Evolutionary conservation across 2,329 filamentous ascomycete genomes (phyloP).

Genomic region (Eurotiales sp.): DNA sequence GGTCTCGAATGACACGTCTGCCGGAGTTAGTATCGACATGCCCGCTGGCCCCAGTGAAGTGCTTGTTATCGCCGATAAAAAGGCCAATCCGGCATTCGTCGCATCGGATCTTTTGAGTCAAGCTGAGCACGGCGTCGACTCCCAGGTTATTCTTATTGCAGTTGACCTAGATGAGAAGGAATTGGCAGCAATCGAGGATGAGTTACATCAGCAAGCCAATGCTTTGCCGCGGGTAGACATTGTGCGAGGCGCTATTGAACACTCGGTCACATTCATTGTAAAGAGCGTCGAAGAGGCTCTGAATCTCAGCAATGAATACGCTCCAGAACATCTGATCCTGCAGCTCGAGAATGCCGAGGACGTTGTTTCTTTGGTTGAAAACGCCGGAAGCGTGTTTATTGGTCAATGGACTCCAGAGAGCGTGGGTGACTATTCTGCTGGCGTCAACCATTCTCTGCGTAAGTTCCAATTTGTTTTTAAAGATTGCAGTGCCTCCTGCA

Average conservation of each 20-base stretch:
- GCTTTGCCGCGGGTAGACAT: conserved; percentile 89
- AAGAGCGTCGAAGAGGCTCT: conserved; percentile 69
- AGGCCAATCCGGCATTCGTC: conserved; percentile 88
- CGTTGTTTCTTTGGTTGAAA: conserved; percentile 75
- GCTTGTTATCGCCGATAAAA: conserved; percentile 86
- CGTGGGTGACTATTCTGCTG: conserved; percentile 95
- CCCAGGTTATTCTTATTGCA: conserved; percentile 87
- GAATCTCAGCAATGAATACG: conserved; percentile 85
- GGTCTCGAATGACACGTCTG: conserved; percentile 94
- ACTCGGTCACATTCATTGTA: conserved; percentile 84
- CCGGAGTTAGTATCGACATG: conserved; percentile 96
- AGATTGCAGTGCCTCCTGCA: not conserved
- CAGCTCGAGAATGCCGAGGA: conserved; percentile 75
- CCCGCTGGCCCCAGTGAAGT: conserved; percentile 95
- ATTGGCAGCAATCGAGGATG: conserved; percentile 80
- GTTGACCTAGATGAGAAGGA: conserved; percentile 71
- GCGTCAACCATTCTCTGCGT: conserved; percentile 96
- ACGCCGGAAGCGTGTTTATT: conserved; percentile 94
- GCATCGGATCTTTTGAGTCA: conserved; percentile 92
- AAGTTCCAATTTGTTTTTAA: conserved; percentile 49
- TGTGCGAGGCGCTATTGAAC: conserved; percentile 80
- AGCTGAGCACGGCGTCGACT: conserved; percentile 94
- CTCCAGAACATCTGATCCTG: conserved; percentile 92
- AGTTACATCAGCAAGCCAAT: conserved; percentile 81
- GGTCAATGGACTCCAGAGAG: conserved; percentile 96